phyloP scores from a whole-genome alignment of 2,329 filamentous ascomycete species.

The Catunica adiposa region DNA sequence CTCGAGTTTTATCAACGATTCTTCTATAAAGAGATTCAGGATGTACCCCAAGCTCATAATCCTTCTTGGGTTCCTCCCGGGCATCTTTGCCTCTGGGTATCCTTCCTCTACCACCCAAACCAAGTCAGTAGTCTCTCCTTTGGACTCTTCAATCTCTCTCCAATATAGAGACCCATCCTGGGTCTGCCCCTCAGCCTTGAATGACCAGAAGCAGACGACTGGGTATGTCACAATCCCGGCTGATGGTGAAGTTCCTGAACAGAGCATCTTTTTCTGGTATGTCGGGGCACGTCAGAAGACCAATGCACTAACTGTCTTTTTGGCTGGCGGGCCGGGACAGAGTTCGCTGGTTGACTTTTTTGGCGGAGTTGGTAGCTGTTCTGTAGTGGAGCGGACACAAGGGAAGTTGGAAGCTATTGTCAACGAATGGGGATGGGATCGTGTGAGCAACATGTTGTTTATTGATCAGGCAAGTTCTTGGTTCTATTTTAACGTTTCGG shows the following conservation, averaged over 20 bases:
- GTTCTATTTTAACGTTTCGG: constrained; percentile 19
- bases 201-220: constrained; percentile 50
- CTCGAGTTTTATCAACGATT: too few species aligned
- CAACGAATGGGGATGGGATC: constrained; percentile 50
- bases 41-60: background rate
- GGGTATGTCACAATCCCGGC: constrained; percentile 50
- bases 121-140: background rate
- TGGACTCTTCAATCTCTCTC: background rate
- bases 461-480: constrained; percentile 29
- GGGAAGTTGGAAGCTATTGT: constrained; percentile 37
- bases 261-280: constrained; percentile 36
- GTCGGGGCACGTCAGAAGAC: constrained; percentile 26
- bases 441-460: constrained; percentile 36
- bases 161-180: background rate
- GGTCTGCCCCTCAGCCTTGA: constrained; percentile 48
- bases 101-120: background rate
- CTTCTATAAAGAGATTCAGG: too few species aligned
- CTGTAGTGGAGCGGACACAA: constrained; percentile 26
- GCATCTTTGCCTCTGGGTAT: background rate
- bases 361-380: constrained; percentile 38
- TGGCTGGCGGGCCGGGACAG: constrained; percentile 50
- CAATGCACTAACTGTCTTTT: constrained; percentile 31
- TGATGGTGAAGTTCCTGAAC: background rate
- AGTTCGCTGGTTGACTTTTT: constrained; percentile 51
- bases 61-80: background rate